Base-by-base conservation (phyloP, 179 eudicot species). In the Corrigiola litoralis region DNA sequence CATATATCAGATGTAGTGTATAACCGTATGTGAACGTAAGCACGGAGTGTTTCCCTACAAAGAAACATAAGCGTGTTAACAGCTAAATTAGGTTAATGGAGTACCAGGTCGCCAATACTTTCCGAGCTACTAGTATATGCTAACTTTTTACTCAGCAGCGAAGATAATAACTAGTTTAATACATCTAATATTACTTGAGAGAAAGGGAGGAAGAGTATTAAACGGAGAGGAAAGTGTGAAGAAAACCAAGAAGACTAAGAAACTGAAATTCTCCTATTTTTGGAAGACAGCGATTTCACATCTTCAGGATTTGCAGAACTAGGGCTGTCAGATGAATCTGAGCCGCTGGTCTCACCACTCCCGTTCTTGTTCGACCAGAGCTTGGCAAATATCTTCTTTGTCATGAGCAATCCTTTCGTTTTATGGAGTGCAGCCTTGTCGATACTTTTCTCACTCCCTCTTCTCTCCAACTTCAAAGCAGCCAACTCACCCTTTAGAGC, bases 241-340 rank as follows among this genome's bases (percentile, higher is more conserved):
- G 49, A 58, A 17, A 58, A 58, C 46, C 58, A 44, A 70, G 23
- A 64, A 37, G 12, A 61, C 80, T 85, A 89, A 50, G 96, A 87
- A 46, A 92, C 91, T 0, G 95, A 87, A 60, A 63, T 64, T 74
- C 87, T 78, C 68, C 88, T 77, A 63, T 72, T 82, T 53, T 82
- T 66, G 6, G 88, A 72, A 52, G 95, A 79, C 1, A 83, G 75
- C 0, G 83, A 79, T 56, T 87, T 87, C 1, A 71, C 72, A 52
- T 89, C 96, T 29, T 87, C 96, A 4, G 61, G 78, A 58, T 73
- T 83, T 7, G 76, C 82, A 32, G 84, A 79, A 50, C 81, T 75
- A 6, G 75, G 91, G 44, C 81, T 80, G 64, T 81, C 98, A 0
- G 96, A 84, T 4, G 96, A 84, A 77, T 90, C 95, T 0, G 98